phyloP scores from a whole-genome alignment of 139 green algal genomes.

The Closterium sp. region DNA sequence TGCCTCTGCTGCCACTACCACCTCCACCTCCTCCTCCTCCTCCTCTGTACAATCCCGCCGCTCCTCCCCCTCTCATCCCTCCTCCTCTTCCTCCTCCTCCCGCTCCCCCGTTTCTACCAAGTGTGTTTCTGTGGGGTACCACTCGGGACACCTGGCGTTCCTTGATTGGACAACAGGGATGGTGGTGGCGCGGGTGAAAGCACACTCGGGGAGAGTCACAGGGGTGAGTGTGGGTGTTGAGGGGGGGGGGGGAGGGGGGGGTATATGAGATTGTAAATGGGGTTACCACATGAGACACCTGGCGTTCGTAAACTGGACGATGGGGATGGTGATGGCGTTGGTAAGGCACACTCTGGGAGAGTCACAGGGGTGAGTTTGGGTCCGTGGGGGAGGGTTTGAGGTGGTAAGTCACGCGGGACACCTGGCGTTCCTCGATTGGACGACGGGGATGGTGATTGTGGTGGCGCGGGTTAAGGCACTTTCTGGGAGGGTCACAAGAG shows the following conservation, averaged over 20 bases:
- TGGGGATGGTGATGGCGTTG: background rate
- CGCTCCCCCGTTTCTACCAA: background rate
- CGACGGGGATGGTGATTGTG: no score
- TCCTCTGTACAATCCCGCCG: no score
- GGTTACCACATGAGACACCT: background rate
- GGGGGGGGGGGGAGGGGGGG: no score
- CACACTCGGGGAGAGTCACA: background rate
- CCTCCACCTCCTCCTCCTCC: background rate
- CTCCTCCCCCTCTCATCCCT: background rate
- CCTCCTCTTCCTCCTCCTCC: background rate
- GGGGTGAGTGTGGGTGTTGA: background rate
- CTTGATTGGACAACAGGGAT: background rate
- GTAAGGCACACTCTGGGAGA: background rate
- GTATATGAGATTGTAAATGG: no score
- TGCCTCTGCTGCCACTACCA: background rate
- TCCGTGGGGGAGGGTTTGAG: background rate
- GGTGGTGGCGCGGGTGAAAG: background rate
- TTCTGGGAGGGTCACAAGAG: no score
- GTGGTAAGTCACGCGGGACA: no score
- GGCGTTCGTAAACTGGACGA: background rate
- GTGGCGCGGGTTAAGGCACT: no score
- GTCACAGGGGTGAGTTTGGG: background rate
- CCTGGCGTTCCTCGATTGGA: no score
- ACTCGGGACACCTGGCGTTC: background rate
- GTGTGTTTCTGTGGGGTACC: background rate